These are phyloP conservation scores for Penicillium longicatenatum DNA, from an alignment of 495 filamentous ascomycete genomes.

Conservation along the genomic window DNA sequence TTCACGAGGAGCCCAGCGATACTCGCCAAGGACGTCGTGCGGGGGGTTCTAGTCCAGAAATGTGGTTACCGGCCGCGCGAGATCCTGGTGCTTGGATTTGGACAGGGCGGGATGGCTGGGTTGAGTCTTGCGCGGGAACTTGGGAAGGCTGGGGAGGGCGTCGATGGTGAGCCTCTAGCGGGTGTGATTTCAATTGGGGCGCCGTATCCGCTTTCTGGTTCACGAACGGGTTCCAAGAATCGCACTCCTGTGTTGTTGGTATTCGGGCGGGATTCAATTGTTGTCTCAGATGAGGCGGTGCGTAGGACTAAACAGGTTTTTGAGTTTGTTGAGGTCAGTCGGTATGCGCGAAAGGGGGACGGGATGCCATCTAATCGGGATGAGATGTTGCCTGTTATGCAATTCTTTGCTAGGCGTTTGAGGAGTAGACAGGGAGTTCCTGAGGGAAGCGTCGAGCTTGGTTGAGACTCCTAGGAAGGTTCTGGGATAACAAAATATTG, in stretches of 20 bases:
- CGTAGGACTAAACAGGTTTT: conserved; percentile 67
- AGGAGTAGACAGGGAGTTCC: conserved; percentile 64
- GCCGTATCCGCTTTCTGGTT: conserved; percentile 56
- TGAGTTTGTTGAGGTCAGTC: conserved; percentile 68
- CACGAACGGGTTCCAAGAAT: conserved; percentile 49
- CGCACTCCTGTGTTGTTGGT: conserved; percentile 73
- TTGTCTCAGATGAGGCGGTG: conserved; percentile 64
- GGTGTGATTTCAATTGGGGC: conserved; percentile 83
- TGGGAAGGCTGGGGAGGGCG: conserved; percentile 17
- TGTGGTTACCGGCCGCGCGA: conserved; percentile 72
- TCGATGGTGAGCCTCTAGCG: conserved; percentile 34
- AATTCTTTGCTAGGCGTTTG: conserved; percentile 81
- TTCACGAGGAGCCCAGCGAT: conserved; percentile 58
- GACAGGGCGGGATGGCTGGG: conserved; percentile 83
- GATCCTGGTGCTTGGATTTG: conserved; percentile 80
- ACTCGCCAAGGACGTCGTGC: conserved; percentile 59
- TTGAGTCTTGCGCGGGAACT: conserved; percentile 56
- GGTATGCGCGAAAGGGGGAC: conserved; percentile 76
- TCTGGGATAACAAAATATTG: background rate
- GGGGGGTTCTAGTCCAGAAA: conserved; percentile 59
- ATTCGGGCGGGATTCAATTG: conserved; percentile 62
- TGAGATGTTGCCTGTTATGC: conserved; percentile 92
- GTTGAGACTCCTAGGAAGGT: background rate
- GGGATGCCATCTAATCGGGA: conserved; percentile 80
- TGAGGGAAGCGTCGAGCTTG: conserved; percentile 59